Base-by-base conservation (phyloP, 495 filamentous ascomycete species). In the Tuber indicum region DNA sequence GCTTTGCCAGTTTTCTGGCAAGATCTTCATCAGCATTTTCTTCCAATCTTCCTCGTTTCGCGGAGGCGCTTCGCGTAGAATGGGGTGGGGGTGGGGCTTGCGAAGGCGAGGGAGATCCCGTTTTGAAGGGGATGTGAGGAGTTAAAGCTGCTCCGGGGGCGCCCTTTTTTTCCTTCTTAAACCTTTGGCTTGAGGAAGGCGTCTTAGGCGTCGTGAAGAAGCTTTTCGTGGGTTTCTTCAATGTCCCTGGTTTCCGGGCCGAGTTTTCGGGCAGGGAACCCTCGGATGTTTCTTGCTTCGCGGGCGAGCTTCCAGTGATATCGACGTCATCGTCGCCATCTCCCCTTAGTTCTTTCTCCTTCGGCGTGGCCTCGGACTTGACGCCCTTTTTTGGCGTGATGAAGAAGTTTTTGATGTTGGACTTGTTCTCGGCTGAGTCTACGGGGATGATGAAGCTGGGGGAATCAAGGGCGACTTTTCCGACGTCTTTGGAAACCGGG, bases 391-490 rank as follows among this genome's bases (percentile, higher is more conserved):
- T 77, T 52, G 73, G 26, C 85, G 76, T 90, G 8, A 86, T 88
- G 81, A 99, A 99, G 86, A 96, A 98, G 82, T 96, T 97, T 21
- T 91, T 92, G 83, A 99, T 98, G 77, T 94, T 96, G 58, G 86
- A 89, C 86, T 96, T 97, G 81, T 97, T 97, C 82, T 94, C 92
- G 72, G 88, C 91, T 84, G 91, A 94, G 79, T 90, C 87, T 69
- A 97, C 85, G 0, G 94, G 94, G 2, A 97, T 86, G 58, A 98
- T 88, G 83, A 98, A 97, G 3, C 86, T 87, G 0, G 91, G 90
- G 26, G 91, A 93, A 83, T 97, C 92, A 78, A 97, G 97, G n/a
- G 95, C 94, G 2, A 97, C 96, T 85, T 97, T 98, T 0, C 94
- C 94, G 0, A 99, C 96, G 19, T 96, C 94, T 83, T 92, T 93